Conservation (phyloP, 1,284 basidiomycete genomes). For the Pterulicium gracile region DNA sequence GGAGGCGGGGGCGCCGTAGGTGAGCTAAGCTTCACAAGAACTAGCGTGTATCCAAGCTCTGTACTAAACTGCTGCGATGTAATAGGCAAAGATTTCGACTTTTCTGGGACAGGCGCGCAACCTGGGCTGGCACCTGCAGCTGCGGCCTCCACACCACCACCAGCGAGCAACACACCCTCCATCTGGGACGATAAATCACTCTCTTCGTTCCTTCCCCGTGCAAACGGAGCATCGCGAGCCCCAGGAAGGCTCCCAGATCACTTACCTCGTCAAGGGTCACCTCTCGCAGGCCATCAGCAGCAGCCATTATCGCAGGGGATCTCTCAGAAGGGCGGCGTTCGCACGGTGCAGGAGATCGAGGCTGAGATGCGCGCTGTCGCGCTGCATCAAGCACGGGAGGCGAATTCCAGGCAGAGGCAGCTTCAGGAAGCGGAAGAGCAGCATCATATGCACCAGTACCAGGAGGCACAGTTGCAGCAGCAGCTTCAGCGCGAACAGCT, state of each 20-base stretch:
- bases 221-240: conserved; percentile 35
- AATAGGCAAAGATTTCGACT: conserved; percentile 92
- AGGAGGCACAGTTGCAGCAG: conserved; percentile 18
- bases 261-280: conserved; percentile 13
- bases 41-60: conserved; percentile 6
- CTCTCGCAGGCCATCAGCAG: conserved; percentile 19
- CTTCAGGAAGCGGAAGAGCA: conserved; percentile 21
- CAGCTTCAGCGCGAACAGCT: conserved; percentile 27
- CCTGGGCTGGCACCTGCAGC: conserved; percentile 20
- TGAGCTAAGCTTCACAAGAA: no score
- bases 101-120: conserved; percentile 50
- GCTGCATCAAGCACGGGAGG: conserved; percentile 26
- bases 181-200: conserved; percentile 74
- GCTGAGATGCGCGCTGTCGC: conserved; percentile 70
- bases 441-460: conserved; percentile 21
- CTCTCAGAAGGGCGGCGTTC: conserved; percentile 35
- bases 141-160: neutral
- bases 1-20: conserved; percentile 61
- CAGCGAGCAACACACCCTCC: conserved; percentile 19
- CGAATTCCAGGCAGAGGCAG: conserved; percentile 17
- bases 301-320: conserved; percentile 22
- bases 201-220: conserved; percentile 54
- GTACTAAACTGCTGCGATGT: no score
- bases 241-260: conserved; percentile 16
- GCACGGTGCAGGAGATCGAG: conserved; percentile 90